Conservation (phyloP, 768 basidiomycete genomes). For the Amanita exitialis region DNA sequence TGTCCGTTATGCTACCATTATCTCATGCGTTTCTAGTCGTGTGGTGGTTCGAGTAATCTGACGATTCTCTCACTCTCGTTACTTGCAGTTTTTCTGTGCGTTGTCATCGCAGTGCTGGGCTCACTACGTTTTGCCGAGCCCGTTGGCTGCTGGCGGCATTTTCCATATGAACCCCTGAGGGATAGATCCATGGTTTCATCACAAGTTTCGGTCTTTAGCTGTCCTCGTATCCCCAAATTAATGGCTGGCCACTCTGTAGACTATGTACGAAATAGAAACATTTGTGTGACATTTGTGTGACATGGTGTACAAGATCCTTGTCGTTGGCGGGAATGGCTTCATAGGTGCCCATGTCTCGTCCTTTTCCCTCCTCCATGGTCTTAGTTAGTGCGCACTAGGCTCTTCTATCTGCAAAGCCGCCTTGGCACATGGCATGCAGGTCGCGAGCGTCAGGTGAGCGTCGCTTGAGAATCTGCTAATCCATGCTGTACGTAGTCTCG, state of each 20-base stretch:
- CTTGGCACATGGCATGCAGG: conserved; percentile 72
- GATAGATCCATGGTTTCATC: background rate
- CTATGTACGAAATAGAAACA: background rate
- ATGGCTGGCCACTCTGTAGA: background rate
- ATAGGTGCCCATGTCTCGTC: conserved; percentile 46
- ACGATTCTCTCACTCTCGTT: conserved; percentile 3
- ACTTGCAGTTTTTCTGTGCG: conserved; percentile 9
- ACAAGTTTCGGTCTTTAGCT: background rate
- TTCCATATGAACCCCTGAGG: background rate
- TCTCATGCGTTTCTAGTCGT: conserved; percentile 18
- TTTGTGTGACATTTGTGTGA: conserved; percentile 1
- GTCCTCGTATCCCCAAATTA: background rate
- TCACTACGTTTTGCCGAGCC: background rate
- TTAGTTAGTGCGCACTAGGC: conserved; percentile 34
- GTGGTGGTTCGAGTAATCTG: conserved; percentile 26
- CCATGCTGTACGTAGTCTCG: background rate
- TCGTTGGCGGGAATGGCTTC: conserved; percentile 98
- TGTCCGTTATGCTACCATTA: background rate
- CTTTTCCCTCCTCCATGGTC: conserved; percentile 2
- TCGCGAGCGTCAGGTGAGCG: conserved; percentile 78
- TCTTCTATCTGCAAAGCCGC: conserved; percentile 91
- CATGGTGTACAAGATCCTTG: conserved; percentile 57
- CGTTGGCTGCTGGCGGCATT: conserved; percentile 1
- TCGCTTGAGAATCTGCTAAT: background rate
- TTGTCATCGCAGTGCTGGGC: background rate